Evolutionary conservation across 345 rosid species (phyloP), one percentile per base, ranked within the genome.

Genomic region (Angophora floribunda): DNA sequence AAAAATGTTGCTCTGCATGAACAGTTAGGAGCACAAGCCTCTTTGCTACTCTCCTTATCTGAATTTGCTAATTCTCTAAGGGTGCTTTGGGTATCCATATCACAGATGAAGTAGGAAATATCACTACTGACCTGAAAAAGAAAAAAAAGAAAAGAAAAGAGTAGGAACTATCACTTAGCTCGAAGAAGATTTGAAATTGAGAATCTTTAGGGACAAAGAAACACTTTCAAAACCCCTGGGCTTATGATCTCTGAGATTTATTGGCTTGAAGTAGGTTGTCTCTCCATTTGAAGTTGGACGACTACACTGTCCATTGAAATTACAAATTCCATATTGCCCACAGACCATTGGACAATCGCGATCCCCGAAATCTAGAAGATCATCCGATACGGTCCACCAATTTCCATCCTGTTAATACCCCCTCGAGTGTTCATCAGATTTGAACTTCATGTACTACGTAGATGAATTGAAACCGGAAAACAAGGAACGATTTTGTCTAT

Each of bases 1-100:
- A 88, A 86, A 21, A 88, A 22, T 16, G 87, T 90, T 36, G 92
- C 87, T 84, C 85, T 90, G 87, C 92, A 92, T 13, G 92, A 87
- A 85, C 91, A 91, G 15, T 91, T 89, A 7, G 32, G 70, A 44
- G 87, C n/a, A 86, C 89, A 89, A 30, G 85, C 88, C n/a, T n/a
- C 47, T 57, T 86, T 65, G 86, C 91, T 87, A 17, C 88, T 90
- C 49, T 30, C 21, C 41, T 24, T 9, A 63, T 87, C 88, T 49
- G 51, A 44, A 52, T 52, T 78, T 32, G 47, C 28, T 15, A 52
- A 44, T 30, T 80, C 61, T 28, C 61, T 28, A 47, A 32, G 30
- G 17, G 19, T 2, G 51, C 86, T 85, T 32, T 85, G 22, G 51
- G 86, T 7, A 85, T 85, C 44, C 16, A 11, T 41, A 41, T 53